Conservation (phyloP, 2,329 filamentous ascomycete species). For the Alternaria gansuensis region DNA sequence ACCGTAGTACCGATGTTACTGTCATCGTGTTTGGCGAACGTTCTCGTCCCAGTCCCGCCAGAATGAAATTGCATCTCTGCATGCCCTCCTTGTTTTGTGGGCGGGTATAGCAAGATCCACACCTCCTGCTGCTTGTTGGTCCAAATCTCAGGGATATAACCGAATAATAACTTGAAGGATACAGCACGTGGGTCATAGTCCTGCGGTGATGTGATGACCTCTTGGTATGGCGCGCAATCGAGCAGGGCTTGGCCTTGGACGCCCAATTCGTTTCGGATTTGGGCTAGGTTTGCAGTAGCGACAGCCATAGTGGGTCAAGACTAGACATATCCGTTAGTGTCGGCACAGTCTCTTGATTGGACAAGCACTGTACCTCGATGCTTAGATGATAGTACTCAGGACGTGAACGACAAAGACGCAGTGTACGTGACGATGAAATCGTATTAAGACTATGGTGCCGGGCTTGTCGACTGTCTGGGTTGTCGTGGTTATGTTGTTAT, state of each 20-base stretch:
- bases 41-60: not conserved
- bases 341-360: too few species aligned
- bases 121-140: not conserved
- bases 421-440: not conserved
- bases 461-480: not conserved
- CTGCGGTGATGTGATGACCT: not conserved
- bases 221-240: not conserved
- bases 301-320: not conserved
- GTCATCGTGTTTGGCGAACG: not conserved
- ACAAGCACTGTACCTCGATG: not conserved
- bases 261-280: not conserved
- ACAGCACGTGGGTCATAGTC: not conserved
- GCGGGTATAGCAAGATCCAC: conserved; percentile 8
- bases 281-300: not conserved
- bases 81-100: not conserved
- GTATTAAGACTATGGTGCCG: not conserved
- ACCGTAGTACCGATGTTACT: not conserved
- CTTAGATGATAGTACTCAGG: too few species aligned
- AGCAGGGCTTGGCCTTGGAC: not conserved
- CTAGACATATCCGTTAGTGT: too few species aligned
- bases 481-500: not conserved
- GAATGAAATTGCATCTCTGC: conserved; percentile 1
- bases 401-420: not conserved
- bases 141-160: not conserved
- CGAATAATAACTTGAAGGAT: conserved; percentile 6